Conservation (phyloP, 352 stramenopile species). For the Globisporangium mamillatum region DNA sequence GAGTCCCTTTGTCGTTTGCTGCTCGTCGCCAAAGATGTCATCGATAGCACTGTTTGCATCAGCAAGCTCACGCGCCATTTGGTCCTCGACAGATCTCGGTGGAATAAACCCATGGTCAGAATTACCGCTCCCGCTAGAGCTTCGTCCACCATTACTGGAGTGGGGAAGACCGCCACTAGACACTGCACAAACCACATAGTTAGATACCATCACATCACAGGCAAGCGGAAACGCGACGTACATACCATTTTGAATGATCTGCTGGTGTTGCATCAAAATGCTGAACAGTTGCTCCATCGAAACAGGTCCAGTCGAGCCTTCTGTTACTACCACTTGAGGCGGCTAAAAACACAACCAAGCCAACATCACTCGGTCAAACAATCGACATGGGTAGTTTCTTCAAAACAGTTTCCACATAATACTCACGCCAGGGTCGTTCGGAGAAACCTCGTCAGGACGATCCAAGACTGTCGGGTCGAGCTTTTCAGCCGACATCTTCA, state of each 20-base stretch:
- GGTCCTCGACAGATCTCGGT: conserved; percentile 64
- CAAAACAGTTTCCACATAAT: background rate
- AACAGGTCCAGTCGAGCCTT: conserved; percentile 39
- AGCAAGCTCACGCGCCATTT: conserved; percentile 81
- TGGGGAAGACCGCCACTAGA: conserved; percentile 24
- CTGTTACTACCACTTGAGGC: conserved; percentile 20
- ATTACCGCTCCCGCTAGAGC: conserved; percentile 23
- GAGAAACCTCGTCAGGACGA: conserved; percentile 67
- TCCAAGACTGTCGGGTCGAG: conserved; percentile 64
- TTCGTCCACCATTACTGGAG: conserved; percentile 7
- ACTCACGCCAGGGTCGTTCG: conserved; percentile 76
- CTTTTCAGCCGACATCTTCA: conserved; percentile 78
- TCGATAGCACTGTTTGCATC: conserved; percentile 77
- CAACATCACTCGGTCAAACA: conserved; percentile 1
- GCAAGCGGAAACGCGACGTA: background rate
- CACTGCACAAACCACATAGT: conserved; percentile 23
- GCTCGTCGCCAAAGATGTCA: conserved; percentile 83
- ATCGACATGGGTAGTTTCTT: background rate
- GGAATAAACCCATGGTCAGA: conserved; percentile 17
- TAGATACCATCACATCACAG: background rate
- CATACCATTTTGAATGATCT: conserved; percentile 83
- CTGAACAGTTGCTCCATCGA: conserved; percentile 87
- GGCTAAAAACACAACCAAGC: conserved; percentile 29
- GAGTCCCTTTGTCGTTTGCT: conserved; percentile 53
- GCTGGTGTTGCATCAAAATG: conserved; percentile 87